Base-by-base conservation (phyloP, 2,329 filamentous ascomycete genomes). In the Fusarium abutilonis region DNA sequence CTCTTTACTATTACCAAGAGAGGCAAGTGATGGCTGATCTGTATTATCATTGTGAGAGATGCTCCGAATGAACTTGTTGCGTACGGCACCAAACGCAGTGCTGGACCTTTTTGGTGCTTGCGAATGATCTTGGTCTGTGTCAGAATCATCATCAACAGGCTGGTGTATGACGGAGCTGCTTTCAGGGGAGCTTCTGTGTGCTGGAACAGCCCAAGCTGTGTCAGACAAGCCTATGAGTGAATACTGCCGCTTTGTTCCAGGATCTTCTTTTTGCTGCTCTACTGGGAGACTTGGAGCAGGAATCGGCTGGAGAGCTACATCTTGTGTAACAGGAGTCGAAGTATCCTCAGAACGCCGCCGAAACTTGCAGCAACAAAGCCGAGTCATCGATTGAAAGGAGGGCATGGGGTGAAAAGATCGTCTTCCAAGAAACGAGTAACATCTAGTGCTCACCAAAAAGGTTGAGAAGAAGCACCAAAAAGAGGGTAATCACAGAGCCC, bases 1-100 rank as follows among this genome's bases (percentile, higher is more conserved):
- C 59, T 85, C 83, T 21, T 83, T 76, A 42, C 79, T 83, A 44
- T 76, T 78, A 11, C 80, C 79, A 29, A 79, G 72, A 14, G 78
- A 78, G 4, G 75, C 74, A 31, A 74, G 77, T 3, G 79, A 78
- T 32, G 74, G 75, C 28, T 77, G 71, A 41, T 76, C 79, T 2
- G 70, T 66, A 8, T 78, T 72, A 4, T 74, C 76, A 17, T 81
- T 79, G 21, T 79, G 75, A 3, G 82, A 83, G 6, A 84, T 73
- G 34, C 78, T 80, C 40, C 77, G 76, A 52, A 77, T 75, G 14
- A 85, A 69, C 38, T 75, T 80, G 6, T 74, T 77, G 34, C 77
- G 80, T 29, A 86, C 78, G 4, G 74, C 73, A 29, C 77, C 77
- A 10, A 86, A 72, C 0, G 79, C 77, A 43, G 75, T 77, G 15